Evolutionary conservation across 768 basidiomycete species (phyloP).

Genomic region (Daedaleopsis nitida): DNA sequence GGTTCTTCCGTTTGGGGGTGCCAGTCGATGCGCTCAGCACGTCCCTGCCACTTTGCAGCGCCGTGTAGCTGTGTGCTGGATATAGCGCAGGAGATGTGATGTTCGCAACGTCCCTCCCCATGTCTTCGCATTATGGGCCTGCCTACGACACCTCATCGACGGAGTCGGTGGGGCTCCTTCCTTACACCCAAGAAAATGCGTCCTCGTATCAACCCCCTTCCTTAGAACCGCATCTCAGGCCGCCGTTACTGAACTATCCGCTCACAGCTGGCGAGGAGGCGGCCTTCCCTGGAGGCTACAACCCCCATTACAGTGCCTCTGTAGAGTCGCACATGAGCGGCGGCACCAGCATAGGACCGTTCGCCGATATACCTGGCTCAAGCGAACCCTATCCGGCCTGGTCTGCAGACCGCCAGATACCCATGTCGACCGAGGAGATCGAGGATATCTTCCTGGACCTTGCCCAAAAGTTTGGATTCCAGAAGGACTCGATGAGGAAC

Average conservation of each 20-base stretch:
- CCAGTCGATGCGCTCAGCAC: not conserved
- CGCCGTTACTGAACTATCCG: slow-evolving; percentile 18
- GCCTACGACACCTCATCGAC: slow-evolving; percentile 14
- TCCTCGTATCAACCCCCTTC: not conserved
- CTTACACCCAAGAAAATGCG: not conserved
- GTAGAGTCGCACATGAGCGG: slow-evolving; percentile 37
- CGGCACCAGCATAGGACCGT: slow-evolving; percentile 26
- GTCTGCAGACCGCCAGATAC: slow-evolving; percentile 90
- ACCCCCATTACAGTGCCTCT: slow-evolving; percentile 35
- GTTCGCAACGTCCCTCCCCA: not conserved
- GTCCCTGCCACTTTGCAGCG: slow-evolving; percentile 4
- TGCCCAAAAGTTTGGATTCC: slow-evolving; percentile 98
- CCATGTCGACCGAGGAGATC: slow-evolving; percentile 96
- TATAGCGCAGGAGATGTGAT: not conserved
- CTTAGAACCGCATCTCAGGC: not conserved
- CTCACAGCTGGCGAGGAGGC: slow-evolving; percentile 33
- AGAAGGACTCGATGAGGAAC: slow-evolving; percentile 93
- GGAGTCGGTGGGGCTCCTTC: slow-evolving; percentile 9
- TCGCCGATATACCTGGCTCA: slow-evolving; percentile 32
- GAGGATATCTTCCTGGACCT: slow-evolving; percentile 99
- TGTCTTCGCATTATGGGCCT: slow-evolving; percentile 5
- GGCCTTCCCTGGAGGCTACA: slow-evolving; percentile 24
- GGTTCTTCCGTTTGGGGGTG: not conserved
- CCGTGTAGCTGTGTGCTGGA: slow-evolving; percentile 1
- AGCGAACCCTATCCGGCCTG: slow-evolving; percentile 90